These are phyloP conservation scores for Euptelea pleiosperma DNA, from an alignment of 164 flowering plant species.

Conservation along the genomic window DNA sequence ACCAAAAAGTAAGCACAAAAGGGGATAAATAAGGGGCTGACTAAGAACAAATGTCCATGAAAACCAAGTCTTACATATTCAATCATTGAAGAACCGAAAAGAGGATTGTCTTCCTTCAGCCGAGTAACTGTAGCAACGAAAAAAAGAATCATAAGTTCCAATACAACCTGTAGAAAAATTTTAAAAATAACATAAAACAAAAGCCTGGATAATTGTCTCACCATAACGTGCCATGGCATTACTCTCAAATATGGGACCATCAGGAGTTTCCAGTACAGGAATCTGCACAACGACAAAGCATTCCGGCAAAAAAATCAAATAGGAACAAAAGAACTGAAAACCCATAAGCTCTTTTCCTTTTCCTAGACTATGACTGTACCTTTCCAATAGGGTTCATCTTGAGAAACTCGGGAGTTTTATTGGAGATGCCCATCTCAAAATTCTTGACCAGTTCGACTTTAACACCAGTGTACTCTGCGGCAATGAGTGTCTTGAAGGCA, in stretches of 20 bases:
- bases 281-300: conserved; percentile 32
- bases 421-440: conserved; percentile 75
- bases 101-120: conserved; percentile 54
- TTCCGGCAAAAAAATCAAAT: not conserved
- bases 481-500: conserved; percentile 59
- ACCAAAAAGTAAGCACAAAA: not conserved
- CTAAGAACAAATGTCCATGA: not conserved
- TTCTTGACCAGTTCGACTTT: conserved; percentile 38
- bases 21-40: too few species aligned
- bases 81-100: conserved; percentile 61
- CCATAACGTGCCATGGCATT: conserved; percentile 84
- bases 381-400: conserved; percentile 85
- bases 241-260: conserved; percentile 75
- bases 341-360: not conserved
- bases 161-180: not conserved
- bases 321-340: not conserved
- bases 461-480: conserved; percentile 63
- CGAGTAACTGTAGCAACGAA: conserved; percentile 54
- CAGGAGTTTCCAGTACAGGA: conserved; percentile 76
- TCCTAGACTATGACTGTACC: conserved; percentile 29
- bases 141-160: not conserved
- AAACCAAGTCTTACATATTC: conserved; percentile 56
- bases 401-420: conserved; percentile 58
- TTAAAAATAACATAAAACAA: not conserved
- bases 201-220: conserved; percentile 15